Percentiles rank a stretch among this genome's conserved stretches.
phyloP scores from a whole-genome alignment of 345 rosid genomes.

The Eucalyptus leucophloia region DNA sequence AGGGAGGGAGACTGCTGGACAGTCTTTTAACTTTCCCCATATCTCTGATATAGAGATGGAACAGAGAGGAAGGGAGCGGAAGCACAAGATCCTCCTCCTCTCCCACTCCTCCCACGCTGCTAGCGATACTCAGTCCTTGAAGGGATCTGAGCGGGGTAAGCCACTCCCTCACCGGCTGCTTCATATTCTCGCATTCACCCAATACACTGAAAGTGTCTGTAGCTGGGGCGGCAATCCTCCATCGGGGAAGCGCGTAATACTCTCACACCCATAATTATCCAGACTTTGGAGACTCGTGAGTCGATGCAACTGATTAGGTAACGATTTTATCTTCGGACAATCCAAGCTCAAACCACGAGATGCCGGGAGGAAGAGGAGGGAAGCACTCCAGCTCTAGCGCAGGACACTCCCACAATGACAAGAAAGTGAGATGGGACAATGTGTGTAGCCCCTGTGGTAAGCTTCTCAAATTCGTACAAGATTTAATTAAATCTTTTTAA shows the following conservation, averaged over 20 bases:
- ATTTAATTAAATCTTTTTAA: rapidly evolving
- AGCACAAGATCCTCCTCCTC: neutral
- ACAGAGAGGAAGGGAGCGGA: neutral
- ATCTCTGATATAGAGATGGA: rapidly evolving
- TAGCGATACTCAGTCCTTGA: neutral
- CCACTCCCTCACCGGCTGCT: neutral
- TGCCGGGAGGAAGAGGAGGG: neutral
- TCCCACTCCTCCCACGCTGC: rapidly evolving
- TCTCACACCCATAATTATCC: rapidly evolving
- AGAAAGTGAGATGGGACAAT: rapidly evolving
- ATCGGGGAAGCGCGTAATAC: neutral
- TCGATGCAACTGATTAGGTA: too few species aligned
- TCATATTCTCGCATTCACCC: rapidly evolving
- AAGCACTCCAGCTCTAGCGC: neutral
- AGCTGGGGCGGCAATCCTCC: too few species aligned
- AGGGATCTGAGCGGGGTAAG: neutral
- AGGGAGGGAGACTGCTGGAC: neutral
- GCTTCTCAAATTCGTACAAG: neutral
- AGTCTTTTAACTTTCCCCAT: neutral
- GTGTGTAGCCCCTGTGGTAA: neutral
- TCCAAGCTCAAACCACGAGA: rapidly evolving
- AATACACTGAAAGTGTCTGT: rapidly evolving
- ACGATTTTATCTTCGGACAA: neutral
- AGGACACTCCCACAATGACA: rapidly evolving
- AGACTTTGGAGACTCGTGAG: too few species aligned